Conservation (phyloP, 768 basidiomycete genomes). For the Lactarius vividus region DNA sequence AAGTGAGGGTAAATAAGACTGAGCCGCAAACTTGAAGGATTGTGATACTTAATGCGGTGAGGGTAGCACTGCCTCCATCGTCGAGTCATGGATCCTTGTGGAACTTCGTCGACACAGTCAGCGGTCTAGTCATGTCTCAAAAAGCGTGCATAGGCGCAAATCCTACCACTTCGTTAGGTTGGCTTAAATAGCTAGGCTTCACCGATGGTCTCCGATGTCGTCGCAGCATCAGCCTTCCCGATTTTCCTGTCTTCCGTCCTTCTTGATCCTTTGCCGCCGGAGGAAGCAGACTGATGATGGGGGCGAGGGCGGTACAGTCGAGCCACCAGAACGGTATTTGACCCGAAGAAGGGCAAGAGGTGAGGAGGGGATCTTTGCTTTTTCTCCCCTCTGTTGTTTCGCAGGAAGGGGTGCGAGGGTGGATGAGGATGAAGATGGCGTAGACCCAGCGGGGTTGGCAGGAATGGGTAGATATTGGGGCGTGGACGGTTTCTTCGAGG, state of each 20-base stretch:
- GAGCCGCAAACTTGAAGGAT: too few relatives aligned
- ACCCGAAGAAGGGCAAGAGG: neutral
- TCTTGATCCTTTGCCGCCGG: neutral
- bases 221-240: neutral
- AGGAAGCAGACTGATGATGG: neutral
- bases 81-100: neutral
- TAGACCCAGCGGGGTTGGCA: neutral
- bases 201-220: neutral
- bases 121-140: neutral
- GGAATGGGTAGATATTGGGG: neutral
- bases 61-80: neutral
- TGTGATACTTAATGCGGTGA: neutral
- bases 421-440: slow-evolving; percentile 2
- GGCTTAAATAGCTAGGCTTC: neutral
- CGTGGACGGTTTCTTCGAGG: neutral
- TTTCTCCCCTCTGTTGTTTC: neutral
- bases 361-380: neutral
- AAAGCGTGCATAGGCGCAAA: neutral
- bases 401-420: neutral
- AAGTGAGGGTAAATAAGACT: neutral
- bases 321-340: neutral
- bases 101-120: neutral
- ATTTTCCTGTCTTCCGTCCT: neutral
- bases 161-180: neutral
- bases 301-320: neutral